These are phyloP conservation scores for Chrysosporium keratinophilum DNA, from an alignment of 2,329 filamentous ascomycete genomes.

Conservation along the genomic window DNA sequence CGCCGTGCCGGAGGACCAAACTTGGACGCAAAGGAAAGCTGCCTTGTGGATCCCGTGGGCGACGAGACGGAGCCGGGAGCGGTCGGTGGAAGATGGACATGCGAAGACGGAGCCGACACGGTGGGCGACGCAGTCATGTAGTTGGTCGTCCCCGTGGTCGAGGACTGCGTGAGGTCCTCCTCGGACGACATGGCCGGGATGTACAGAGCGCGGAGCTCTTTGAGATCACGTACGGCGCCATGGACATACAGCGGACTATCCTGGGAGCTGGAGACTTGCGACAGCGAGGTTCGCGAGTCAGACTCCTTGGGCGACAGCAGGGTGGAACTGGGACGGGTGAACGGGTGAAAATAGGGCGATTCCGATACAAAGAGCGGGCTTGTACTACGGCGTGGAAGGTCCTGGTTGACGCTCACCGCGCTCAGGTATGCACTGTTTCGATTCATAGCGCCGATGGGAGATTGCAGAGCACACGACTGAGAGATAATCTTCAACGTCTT, in stretches of 20 bases:
- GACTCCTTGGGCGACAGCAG: not conserved
- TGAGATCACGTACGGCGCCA: conserved; percentile 2
- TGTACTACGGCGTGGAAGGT: conserved; percentile 1
- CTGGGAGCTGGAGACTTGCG: not conserved
- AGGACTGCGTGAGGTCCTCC: conserved; percentile 2
- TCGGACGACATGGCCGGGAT: conserved; percentile 6
- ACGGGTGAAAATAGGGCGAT: conserved; percentile 2
- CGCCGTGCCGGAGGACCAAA: not conserved
- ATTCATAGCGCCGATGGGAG: conserved; percentile 1
- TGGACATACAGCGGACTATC: not conserved
- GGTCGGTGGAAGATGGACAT: not conserved
- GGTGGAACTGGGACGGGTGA: not conserved
- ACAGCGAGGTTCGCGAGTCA: not conserved
- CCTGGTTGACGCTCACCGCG: not conserved
- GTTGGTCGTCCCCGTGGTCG: not conserved
- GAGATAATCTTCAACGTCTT: not conserved
- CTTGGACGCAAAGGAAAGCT: not conserved
- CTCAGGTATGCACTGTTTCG: not conserved
- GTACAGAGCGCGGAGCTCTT: conserved; percentile 7
- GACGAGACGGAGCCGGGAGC: not conserved
- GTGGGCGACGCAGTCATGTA: not conserved
- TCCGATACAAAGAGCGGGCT: not conserved
- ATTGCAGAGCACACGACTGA: not conserved
- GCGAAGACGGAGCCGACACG: not conserved
- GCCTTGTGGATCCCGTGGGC: not conserved